A percentile compares a stretch with the other conserved stretches of the same genome.
Evolutionary conservation across 306 rosid genomes (phyloP).

Genomic region (Rosa persica): DNA sequence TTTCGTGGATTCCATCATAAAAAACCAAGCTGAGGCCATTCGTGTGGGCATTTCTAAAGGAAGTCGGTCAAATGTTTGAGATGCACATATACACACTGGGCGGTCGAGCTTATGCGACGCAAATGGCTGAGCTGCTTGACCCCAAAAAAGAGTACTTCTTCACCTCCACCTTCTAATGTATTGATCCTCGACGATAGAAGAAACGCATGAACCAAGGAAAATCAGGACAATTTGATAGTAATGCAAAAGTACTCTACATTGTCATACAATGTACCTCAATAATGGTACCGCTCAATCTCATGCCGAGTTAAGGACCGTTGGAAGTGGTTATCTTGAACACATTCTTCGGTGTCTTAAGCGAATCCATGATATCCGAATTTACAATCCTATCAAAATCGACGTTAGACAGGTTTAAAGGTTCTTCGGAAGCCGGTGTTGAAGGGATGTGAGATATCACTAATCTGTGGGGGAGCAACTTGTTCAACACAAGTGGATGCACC

Average conservation of each 20-base stretch:
- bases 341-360: not conserved
- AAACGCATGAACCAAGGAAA: constrained; percentile 78
- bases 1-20: not conserved
- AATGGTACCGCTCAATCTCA: constrained; percentile 52
- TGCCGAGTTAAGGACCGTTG: constrained; percentile 65
- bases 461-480: constrained; percentile 78
- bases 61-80: not conserved
- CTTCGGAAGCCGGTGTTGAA: constrained; percentile 45
- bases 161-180: constrained; percentile 35
- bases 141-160: not conserved
- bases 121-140: not conserved
- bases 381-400: constrained; percentile 40
- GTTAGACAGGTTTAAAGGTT: constrained; percentile 56
- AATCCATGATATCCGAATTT: not conserved
- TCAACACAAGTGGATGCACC: constrained; percentile 42
- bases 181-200: constrained; percentile 87
- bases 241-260: constrained; percentile 81
- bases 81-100: not conserved
- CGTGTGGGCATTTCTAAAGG: not conserved
- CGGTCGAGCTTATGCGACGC: not conserved
- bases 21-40: not conserved
- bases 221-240: constrained; percentile 58
- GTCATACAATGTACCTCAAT: constrained; percentile 46
- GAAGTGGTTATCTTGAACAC: not conserved
- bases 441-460: constrained; percentile 51